These are phyloP conservation scores for Colletotrichum magnum DNA, from an alignment of 2,329 filamentous ascomycete species.

Conservation along the genomic window DNA sequence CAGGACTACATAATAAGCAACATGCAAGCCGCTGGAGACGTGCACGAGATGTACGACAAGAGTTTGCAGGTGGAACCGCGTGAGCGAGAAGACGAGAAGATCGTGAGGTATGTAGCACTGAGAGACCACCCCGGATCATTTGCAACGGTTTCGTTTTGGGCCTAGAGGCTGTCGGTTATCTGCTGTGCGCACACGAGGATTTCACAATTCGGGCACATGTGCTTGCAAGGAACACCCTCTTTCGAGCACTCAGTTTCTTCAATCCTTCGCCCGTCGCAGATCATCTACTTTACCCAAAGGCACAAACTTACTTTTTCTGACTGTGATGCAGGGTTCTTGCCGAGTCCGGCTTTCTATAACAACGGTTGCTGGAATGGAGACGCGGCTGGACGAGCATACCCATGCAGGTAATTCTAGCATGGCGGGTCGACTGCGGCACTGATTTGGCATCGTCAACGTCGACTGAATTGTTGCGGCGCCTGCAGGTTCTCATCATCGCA, in stretches of 20 bases:
- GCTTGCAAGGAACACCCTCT: too few species aligned
- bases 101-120: constrained; percentile 84
- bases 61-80: constrained; percentile 93
- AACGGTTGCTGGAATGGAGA: constrained; percentile 11
- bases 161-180: neutral
- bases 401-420: constrained; percentile 10
- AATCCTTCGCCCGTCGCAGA: too few species aligned
- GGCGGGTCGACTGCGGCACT: neutral
- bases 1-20: constrained; percentile 98
- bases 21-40: constrained; percentile 94
- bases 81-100: constrained; percentile 98
- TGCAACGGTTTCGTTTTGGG: constrained; percentile 43
- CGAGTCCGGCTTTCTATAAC: constrained; percentile 72
- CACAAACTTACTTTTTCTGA: constrained; percentile 43
- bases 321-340: constrained; percentile 65
- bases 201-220: too few species aligned
- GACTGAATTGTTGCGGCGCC: too few species aligned
- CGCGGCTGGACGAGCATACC: neutral
- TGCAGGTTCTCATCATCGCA: too few species aligned
- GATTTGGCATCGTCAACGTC: too few species aligned
- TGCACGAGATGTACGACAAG: constrained; percentile 99
- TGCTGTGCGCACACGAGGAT: neutral
- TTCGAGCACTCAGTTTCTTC: neutral
- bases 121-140: constrained; percentile 45
- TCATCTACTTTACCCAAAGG: neutral